Conservation (phyloP, 441 rosid genomes). For the Arabidopsis hybrid region DNA sequence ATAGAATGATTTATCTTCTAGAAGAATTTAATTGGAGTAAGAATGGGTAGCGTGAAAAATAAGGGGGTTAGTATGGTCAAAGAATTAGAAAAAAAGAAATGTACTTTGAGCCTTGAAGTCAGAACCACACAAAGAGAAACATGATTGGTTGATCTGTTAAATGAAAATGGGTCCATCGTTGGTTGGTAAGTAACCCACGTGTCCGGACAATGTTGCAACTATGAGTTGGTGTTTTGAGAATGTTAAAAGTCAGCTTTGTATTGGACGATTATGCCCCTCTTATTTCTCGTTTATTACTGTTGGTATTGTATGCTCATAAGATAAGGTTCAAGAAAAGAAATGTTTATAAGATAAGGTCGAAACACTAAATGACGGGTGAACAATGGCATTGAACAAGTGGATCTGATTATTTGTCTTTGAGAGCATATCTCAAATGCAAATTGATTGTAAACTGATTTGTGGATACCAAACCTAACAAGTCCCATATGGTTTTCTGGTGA, state of each 20-base stretch:
- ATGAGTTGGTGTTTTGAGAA: constrained; percentile 34
- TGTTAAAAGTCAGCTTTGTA: constrained; percentile 7
- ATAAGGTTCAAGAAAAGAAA: background rate
- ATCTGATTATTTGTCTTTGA: constrained; percentile 9
- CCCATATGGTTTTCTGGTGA: constrained; percentile 31
- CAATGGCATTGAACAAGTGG: constrained; percentile 36
- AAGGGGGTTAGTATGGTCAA: constrained; percentile 24
- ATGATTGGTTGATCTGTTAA: constrained; percentile 39
- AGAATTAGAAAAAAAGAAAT: background rate
- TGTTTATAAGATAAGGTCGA: constrained; percentile 23
- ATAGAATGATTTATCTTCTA: background rate
- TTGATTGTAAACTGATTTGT: constrained; percentile 25
- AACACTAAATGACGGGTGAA: constrained; percentile 5
- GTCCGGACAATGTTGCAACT: constrained; percentile 36
- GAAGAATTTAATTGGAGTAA: background rate
- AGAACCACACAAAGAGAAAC: constrained; percentile 40
- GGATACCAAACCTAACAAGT: constrained; percentile 5
- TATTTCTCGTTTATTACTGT: constrained; percentile 3
- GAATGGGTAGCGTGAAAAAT: background rate
- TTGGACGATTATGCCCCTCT: constrained; percentile 23
- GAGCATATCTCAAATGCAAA: background rate
- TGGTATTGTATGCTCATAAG: constrained; percentile 25
- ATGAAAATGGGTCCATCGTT: constrained; percentile 36
- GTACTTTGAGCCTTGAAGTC: constrained; percentile 21
- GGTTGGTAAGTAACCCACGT: constrained; percentile 41